These are phyloP conservation scores for Suhomyces yuchorum DNA, from an alignment of 1,139 yeast species.

Conservation along the genomic window DNA sequence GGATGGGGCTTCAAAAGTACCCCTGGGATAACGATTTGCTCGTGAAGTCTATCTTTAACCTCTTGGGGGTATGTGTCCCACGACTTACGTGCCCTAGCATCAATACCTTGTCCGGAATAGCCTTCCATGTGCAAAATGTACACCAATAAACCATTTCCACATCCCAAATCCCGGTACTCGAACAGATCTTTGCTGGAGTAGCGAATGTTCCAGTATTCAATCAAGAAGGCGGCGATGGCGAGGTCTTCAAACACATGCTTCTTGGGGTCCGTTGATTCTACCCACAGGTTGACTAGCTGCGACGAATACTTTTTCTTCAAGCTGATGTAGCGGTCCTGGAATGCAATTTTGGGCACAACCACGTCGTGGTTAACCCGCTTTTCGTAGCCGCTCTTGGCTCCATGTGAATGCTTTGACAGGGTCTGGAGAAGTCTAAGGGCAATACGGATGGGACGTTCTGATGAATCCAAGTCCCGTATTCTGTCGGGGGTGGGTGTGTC, in stretches of 20 bases:
- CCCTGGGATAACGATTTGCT: slow-evolving; percentile 80
- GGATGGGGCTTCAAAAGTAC: slow-evolving; percentile 71
- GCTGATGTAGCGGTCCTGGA: slow-evolving; percentile 79
- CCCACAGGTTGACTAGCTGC: slow-evolving; percentile 79
- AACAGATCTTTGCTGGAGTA: slow-evolving; percentile 52
- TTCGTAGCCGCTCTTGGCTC: slow-evolving; percentile 80
- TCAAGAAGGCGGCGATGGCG: slow-evolving; percentile 91
- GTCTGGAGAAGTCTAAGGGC: slow-evolving; percentile 81
- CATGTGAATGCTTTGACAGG: slow-evolving; percentile 78
- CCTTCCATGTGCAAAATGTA: slow-evolving; percentile 80
- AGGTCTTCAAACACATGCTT: slow-evolving; percentile 97
- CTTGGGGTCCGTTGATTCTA: slow-evolving; percentile 89
- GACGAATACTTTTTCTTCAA: slow-evolving; percentile 84
- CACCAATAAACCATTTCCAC: slow-evolving; percentile 91
- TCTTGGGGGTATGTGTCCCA: slow-evolving; percentile 74
- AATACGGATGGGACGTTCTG: slow-evolving; percentile 73
- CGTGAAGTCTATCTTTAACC: slow-evolving; percentile 59
- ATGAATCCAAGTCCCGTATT: slow-evolving; percentile 39
- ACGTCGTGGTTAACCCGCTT: slow-evolving; percentile 88
- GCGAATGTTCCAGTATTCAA: slow-evolving; percentile 78
- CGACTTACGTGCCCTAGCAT: slow-evolving; percentile 86
- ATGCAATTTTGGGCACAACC: slow-evolving; percentile 78
- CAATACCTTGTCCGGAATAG: slow-evolving; percentile 79
- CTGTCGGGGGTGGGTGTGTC: slow-evolving; percentile 14
- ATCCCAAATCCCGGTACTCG: slow-evolving; percentile 87